Evolutionary conservation across 257 asterid genomes (phyloP), one percentile per base, ranked within the genome.

Genomic region (Solanum arcanum): DNA sequence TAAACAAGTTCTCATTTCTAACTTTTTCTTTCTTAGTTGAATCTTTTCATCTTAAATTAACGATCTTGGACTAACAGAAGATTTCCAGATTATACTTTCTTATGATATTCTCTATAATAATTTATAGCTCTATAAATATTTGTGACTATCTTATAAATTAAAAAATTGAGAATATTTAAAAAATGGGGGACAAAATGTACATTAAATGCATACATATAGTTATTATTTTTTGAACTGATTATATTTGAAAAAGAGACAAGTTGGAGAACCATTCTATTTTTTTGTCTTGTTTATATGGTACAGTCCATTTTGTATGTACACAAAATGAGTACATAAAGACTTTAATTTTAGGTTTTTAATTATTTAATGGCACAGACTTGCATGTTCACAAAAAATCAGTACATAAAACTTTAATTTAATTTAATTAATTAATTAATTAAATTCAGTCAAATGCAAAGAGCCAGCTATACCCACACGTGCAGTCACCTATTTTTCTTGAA

Each of bases 321-420:
- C 27, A 33, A 72, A 72, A 35, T 33, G 46, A 72, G 80, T 72
- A 72, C 27, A 72, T 18, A 52, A 52, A 35, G 15, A 72, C 80
- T 72, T 72, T 18, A 72, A 72, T 52, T 52, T 35, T 73, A 37
- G 49, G 15, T 20, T 73, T 9, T 37, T 73, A 37, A 35, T 56
- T 73, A 35, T 18, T 81, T 41, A 60, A 72, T 42, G 85, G 89
- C 90, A 83, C 89, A 83, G 87, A 89, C 85, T 86, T 88, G 69
- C 49, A 88, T 86, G 89, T 59, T 20, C 74, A 31, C 85, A 66
- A 60, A 66, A 60, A 86, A 35, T 73, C 29, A 73, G 15, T 72
- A 72, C 46, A 35, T 33, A 12, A 70, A 42, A 72, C 80, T 72
- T 72, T 35, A 33, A 52, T 16, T 33, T 33, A 33, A 31, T 31